Conservation (phyloP, 2,329 filamentous ascomycete genomes). For the Ambrosiella beaveri region DNA sequence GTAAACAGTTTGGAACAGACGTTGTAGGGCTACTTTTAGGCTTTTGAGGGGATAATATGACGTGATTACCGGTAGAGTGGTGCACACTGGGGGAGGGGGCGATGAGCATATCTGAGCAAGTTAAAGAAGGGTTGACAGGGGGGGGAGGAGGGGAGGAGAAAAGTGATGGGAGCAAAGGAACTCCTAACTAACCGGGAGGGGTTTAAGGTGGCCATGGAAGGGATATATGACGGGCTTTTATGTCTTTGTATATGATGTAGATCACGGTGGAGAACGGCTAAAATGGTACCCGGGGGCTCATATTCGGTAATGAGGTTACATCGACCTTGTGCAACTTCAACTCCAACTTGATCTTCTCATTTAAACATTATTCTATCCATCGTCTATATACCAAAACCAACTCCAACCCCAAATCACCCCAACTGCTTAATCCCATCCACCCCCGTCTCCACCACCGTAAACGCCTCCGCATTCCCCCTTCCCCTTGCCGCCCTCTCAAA, state of each 20-base stretch:
- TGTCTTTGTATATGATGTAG: too few species aligned
- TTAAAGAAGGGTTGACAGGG: slow-evolving; percentile 4
- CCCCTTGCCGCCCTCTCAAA: slow-evolving; percentile 62
- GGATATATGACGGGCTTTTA: too few species aligned
- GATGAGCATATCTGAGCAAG: slow-evolving; percentile 10
- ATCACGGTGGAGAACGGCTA: too few species aligned
- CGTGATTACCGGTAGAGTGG: not conserved
- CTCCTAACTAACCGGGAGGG: not conserved
- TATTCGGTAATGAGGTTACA: too few species aligned
- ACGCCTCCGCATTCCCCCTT: slow-evolving; percentile 51
- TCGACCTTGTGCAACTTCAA: too few species aligned
- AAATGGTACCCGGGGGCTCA: too few species aligned
- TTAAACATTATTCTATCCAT: too few species aligned
- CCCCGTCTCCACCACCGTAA: slow-evolving; percentile 66
- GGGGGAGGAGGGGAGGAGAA: not conserved
- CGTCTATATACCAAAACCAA: too few species aligned
- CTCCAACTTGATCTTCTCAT: too few species aligned
- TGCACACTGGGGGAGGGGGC: not conserved
- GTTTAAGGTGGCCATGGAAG: not conserved
- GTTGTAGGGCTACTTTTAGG: too few species aligned
- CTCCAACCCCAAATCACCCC: not conserved
- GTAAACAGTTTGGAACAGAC: too few species aligned
- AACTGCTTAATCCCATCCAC: slow-evolving; percentile 28
- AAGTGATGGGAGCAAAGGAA: not conserved
- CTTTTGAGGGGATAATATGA: too few species aligned